Base-by-base conservation (phyloP, 164 flowering plant species). In the Malania oleifera region DNA sequence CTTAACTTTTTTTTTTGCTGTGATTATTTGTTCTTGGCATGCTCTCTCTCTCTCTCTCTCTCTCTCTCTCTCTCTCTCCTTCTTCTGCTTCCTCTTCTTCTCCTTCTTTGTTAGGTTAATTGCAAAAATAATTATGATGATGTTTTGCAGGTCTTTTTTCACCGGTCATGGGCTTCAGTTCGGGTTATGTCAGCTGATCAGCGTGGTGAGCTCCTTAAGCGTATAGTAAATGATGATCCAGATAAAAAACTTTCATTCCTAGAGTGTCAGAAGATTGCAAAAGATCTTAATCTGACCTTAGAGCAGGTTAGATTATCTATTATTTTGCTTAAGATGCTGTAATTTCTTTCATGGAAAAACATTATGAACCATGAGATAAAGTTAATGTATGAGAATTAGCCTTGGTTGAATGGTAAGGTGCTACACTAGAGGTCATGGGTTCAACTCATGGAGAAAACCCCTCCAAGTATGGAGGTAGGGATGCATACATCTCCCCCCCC, bases 151-250 rank as follows among this genome's bases (percentile, higher is more conserved):
- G 79, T 84, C 58, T 87, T 77, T 59, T 62, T 27, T 69, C 58
- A 22, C 24, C 79, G 85, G 13, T 82, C 99, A 31, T 93, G 99
- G 97, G 67, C 91, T 51, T 75, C 96, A 34, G 64, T 65, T 51
- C 85, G 87, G 50, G 82, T 83, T 51, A 86, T 93, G 87, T 76
- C 96, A 46, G 89, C 92, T 57, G 92, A 81, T 24, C 96, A 90
- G 68, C 90, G 97, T 53, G 81, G 80, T 59, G 77, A 80, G 73
- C 86, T 89, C 57, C 68, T 77, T 40, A 82, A 86, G 69, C 83
- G 77, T 53, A 52, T 91, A 22, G 52, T 63, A 52, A 78, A 51
- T 59, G 81, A 79, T 45, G 71, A 70, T 56, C 70, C 65, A n/a
- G 44, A 69, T 47, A 77, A 73, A 65, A 87, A 79, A 60, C 80